Evolutionary conservation across 371 early-diverging fungal genomes (phyloP).

Genomic region (Syncephalis fuscata): DNA sequence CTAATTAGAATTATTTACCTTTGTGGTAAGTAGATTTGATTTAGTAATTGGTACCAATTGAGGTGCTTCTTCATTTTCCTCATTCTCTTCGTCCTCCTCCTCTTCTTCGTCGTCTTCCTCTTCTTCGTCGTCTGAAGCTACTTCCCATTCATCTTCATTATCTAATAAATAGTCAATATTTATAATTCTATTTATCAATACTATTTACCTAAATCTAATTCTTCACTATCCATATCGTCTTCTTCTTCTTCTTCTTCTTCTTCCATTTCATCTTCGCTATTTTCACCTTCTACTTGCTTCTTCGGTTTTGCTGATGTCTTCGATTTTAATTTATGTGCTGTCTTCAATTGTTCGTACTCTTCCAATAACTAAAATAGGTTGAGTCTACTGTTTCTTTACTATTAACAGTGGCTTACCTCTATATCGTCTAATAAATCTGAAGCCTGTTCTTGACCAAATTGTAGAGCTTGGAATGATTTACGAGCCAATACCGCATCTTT

Average conservation of each 20-base stretch:
- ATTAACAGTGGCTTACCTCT: slow-evolving; percentile 22
- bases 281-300: slow-evolving; percentile 3
- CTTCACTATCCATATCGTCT: slow-evolving; percentile 26
- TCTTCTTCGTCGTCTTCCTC: slow-evolving; percentile 18
- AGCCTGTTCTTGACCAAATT: slow-evolving; percentile 53
- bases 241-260: slow-evolving; percentile 31
- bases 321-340: slow-evolving; percentile 1
- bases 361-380: background rate
- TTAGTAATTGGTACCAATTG: too few species aligned
- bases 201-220: slow-evolving; percentile 3
- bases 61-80: slow-evolving; percentile 12
- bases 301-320: background rate
- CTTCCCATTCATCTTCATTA: slow-evolving; percentile 9
- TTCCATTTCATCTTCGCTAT: slow-evolving; percentile 12
- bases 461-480: slow-evolving; percentile 37
- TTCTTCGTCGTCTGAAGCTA: slow-evolving; percentile 4
- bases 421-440: slow-evolving; percentile 61
- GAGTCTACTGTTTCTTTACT: background rate
- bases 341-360: slow-evolving; percentile 6
- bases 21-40: slow-evolving; percentile 18
- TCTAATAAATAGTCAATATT: slow-evolving; percentile 11
- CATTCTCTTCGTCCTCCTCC: slow-evolving; percentile 14
- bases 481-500: slow-evolving; percentile 56
- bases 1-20: slow-evolving; percentile 2
- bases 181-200: background rate